Evolutionary conservation across 306 rosid genomes (phyloP), one percentile per base, ranked within the genome.

Genomic region (Vigna reflexopilosa): DNA sequence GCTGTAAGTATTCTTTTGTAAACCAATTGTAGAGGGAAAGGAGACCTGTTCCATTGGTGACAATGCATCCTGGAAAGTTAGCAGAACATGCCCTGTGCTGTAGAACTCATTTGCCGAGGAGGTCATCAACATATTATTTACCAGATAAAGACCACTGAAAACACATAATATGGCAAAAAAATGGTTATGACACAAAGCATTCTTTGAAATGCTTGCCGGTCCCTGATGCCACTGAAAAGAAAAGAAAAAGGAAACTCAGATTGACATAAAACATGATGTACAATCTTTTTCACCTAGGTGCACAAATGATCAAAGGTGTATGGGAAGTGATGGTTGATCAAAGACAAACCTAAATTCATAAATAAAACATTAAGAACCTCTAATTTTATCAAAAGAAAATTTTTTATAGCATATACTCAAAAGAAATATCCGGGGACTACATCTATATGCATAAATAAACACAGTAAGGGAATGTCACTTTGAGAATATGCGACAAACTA

Each of bases 41-140:
- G 7, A 24, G 61, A 95, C 98, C 98, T 95, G 97, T 78, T 91
- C 98, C 86, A 87, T 65, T 62, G 87, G 84, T 12, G 95, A 90
- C 74, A 90, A 54, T 40, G 93, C 93, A 40, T 95, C 98, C 72
- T 87, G 93, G 82, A 95, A 83, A 58, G 92, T 91, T 68, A 87
- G 91, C 86, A 89, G 66, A 86, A 83, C 91, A 69, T 82, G 87
- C 24, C 92, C 97, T 0, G 87, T 76, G 78, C 87, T 67, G 81
- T 86, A 72, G 77, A 89, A 92, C 58, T 86, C 92, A 81, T 86
- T 88, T 77, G 90, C 92, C 34, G 98, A 87, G 13, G 92, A 75
- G 71, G 73, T 86, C 95, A 92, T 88, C 82, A 95, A 77, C 51
- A 83, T 83, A 81, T 79, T 86, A 84, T 88, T 92, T 78, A 88